phyloP scores from a whole-genome alignment of 306 rosid genomes.

The Quercus cerris region DNA sequence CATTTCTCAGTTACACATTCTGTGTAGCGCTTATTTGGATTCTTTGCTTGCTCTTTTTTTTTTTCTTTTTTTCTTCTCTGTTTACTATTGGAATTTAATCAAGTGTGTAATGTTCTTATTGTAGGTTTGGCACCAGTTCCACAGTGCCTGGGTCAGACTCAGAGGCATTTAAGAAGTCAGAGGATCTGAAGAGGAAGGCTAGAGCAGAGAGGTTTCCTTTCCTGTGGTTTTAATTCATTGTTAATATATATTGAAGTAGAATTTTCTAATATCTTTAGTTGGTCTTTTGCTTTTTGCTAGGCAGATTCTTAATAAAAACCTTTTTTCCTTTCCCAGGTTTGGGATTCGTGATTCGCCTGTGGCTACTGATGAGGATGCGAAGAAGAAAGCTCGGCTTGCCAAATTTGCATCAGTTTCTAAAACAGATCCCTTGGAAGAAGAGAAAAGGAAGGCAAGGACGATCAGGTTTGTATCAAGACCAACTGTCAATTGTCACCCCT shows the following conservation, averaged over 20 bases:
- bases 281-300: background rate
- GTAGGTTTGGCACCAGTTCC: conserved; percentile 63
- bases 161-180: conserved; percentile 43
- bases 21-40: background rate
- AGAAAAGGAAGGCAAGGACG: conserved; percentile 78
- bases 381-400: conserved; percentile 87
- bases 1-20: background rate
- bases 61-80: background rate
- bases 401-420: conserved; percentile 60
- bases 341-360: conserved; percentile 50
- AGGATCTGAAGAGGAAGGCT: conserved; percentile 79
- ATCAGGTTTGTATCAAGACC: conserved; percentile 38
- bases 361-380: conserved; percentile 53
- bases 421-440: conserved; percentile 71
- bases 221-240: background rate
- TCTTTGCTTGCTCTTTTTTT: background rate
- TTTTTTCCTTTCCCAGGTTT: conserved; percentile 50
- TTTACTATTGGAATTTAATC: background rate
- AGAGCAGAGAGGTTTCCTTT: conserved; percentile 77
- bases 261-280: background rate
- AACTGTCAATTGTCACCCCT: background rate
- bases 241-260: background rate
- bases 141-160: conserved; percentile 48
- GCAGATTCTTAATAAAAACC: background rate
- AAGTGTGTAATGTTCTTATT: background rate